Evolutionary conservation across 2,329 filamentous ascomycete genomes (phyloP).

Genomic region (Ophioceras dolichostomum): DNA sequence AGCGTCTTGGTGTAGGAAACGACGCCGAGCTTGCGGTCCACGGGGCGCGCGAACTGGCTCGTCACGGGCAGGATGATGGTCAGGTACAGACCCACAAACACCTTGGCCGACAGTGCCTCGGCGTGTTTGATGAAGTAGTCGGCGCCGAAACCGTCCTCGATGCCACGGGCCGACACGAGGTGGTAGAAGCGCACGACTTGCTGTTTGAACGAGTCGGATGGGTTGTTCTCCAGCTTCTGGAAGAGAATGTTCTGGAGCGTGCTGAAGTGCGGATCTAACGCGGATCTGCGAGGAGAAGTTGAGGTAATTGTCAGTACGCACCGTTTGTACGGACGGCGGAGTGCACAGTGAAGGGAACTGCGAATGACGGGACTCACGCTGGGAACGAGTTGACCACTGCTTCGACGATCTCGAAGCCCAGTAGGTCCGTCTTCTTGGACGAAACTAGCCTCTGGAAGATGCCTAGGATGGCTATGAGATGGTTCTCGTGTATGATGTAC

Average conservation of each 20-base stretch:
- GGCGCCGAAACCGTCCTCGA: constrained; percentile 72
- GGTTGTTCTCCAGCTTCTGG: constrained; percentile 55
- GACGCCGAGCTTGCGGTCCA: constrained; percentile 88
- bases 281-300: constrained; percentile 27
- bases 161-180: constrained; percentile 61
- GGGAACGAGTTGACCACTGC: constrained; percentile 63
- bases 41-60: constrained; percentile 72
- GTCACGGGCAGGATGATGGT: constrained; percentile 80
- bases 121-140: constrained; percentile 84
- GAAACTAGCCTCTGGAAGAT: constrained; percentile 88
- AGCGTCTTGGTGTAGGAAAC: constrained; percentile 89
- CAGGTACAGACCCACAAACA: constrained; percentile 79
- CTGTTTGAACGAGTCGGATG: constrained; percentile 68
- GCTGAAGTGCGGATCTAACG: constrained; percentile 64
- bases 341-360: too few relatives aligned
- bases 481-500: constrained; percentile 64
- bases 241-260: constrained; percentile 75
- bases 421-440: constrained; percentile 71
- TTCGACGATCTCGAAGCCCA: constrained; percentile 86
- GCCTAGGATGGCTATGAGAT: constrained; percentile 78
- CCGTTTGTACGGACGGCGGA: too few relatives aligned
- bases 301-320: constrained; percentile 7
- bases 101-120: constrained; percentile 66
- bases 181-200: constrained; percentile 94
- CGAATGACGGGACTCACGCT: constrained; percentile 53